Base-by-base conservation (phyloP, 148 eudicot genomes). In the Oxyria digyna region DNA sequence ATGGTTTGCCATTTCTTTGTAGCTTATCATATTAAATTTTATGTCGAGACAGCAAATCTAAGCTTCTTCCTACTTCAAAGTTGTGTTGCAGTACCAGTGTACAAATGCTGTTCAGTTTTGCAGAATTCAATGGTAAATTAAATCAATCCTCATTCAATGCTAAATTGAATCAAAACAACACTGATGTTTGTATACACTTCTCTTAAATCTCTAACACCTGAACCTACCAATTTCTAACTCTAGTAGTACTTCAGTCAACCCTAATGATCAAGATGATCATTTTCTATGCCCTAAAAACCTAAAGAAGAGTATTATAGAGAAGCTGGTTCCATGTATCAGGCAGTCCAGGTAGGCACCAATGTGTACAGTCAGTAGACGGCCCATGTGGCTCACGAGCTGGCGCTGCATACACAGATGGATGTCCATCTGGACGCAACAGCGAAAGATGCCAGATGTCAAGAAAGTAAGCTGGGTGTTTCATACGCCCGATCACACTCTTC, bases 241-340 rank as follows among this genome's bases (percentile, higher is more conserved):
- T 10, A 23, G 0, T 23, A 26, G 5, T n/a, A n/a, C 5, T 46
- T 0, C 1, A 9, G 1, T 5, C 32, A 1, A 54, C 3, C 31
- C 10, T 15, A 24, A 49, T 3, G 23, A 46, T 46, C 52, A 46
- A 46, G 20, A 46, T 18, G 18, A n/a, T 4, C n/a, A 18, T 46
- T 9, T n/a, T 17, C 52, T 46, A n/a, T 46, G 1, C 52, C 11
- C n/a, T 6, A n/a, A 46, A 46, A 4, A n/a, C 1, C 8, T 18
- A 46, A 37, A 37, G 18, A 64, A 80, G 78, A 27, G 78, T 69
- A 31, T 75, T 76, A 73, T 81, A 81, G 4, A 86, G 71, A 9
- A 86, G 78, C 33, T 81, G 85, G 71, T 86, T 86, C 90, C 90
- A 86, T 50, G 81, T 55, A 81, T 86, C 87, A 9, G 90, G 87